Evolutionary conservation across 169 alveolate species (phyloP).

Genomic region (Plasmodium yoelii): DNA sequence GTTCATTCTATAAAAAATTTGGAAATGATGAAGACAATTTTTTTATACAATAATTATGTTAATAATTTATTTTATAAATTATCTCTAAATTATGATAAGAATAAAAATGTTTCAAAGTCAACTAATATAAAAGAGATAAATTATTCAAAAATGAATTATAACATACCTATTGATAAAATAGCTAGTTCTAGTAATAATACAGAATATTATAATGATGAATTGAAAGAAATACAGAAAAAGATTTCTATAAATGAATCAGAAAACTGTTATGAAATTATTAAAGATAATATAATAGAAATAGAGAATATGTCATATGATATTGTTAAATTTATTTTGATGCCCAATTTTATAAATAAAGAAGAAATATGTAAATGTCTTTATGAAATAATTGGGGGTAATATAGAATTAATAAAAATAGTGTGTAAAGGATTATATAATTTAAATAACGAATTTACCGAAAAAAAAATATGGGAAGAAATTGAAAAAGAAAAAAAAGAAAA

Average conservation of each 20-base stretch:
- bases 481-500: conserved; percentile 38
- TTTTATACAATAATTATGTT: conserved; percentile 18
- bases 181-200: background rate
- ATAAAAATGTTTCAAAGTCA: background rate
- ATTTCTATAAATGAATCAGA: background rate
- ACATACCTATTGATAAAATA: background rate
- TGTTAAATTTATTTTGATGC: conserved; percentile 34
- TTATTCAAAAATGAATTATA: too few species aligned
- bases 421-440: conserved; percentile 35
- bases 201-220: background rate
- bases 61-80: background rate
- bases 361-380: conserved; percentile 36
- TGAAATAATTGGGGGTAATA: conserved; percentile 41
- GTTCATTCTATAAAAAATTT: conserved; percentile 41
- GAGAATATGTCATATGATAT: conserved; percentile 47
- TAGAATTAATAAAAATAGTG: conserved; percentile 14
- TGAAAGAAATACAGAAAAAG: background rate
- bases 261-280: conserved; percentile 27
- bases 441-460: conserved; percentile 17
- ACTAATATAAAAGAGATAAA: too few species aligned
- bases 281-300: conserved; percentile 31
- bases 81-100: background rate
- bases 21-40: conserved; percentile 48
- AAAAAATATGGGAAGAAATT: conserved; percentile 20
- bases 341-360: conserved; percentile 24